Conservation (phyloP, 2,329 filamentous ascomycete species). For the Fusarium euwallaceae region DNA sequence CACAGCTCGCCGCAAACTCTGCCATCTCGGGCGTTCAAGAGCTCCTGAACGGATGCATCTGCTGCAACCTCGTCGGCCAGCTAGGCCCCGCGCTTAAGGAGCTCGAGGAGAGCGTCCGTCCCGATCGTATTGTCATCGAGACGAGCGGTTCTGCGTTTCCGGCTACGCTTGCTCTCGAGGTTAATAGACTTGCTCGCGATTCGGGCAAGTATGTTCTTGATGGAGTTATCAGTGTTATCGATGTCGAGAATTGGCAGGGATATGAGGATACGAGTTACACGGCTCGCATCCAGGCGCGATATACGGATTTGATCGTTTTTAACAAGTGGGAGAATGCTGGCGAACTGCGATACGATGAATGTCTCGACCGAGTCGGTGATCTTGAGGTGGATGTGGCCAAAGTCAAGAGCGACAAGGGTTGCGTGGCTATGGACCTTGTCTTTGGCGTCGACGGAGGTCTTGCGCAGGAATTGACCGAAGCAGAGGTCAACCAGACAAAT, state of each 20-base stretch:
- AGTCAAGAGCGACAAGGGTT: constrained; percentile 87
- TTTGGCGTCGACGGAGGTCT: constrained; percentile 91
- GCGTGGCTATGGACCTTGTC: constrained; percentile 82
- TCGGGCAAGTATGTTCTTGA: constrained; percentile 80
- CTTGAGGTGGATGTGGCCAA: constrained; percentile 84
- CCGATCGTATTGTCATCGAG: constrained; percentile 93
- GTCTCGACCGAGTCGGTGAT: constrained; percentile 83
- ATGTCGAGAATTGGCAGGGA: constrained; percentile 94
- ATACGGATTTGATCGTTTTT: constrained; percentile 90
- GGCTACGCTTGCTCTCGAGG: constrained; percentile 89
- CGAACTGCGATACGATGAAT: constrained; percentile 81
- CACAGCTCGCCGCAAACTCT: constrained; percentile 84
- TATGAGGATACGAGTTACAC: constrained; percentile 94
- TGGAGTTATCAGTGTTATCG: constrained; percentile 89
- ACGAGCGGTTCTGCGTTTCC: constrained; percentile 91
- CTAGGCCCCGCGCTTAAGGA: constrained; percentile 84
- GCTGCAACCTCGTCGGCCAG: constrained; percentile 97
- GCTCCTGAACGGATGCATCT: constrained; percentile 96
- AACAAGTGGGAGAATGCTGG: constrained; percentile 90
- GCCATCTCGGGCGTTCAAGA: constrained; percentile 92
- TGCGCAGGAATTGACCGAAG: constrained; percentile 67
- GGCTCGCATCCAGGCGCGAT: constrained; percentile 86
- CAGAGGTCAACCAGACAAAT: constrained; percentile 48
- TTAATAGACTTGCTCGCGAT: constrained; percentile 82
- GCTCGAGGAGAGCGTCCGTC: constrained; percentile 69